Evolutionary conservation across 1,139 yeast genomes (phyloP).

Genomic region (Scheffersomyces stambukii): DNA sequence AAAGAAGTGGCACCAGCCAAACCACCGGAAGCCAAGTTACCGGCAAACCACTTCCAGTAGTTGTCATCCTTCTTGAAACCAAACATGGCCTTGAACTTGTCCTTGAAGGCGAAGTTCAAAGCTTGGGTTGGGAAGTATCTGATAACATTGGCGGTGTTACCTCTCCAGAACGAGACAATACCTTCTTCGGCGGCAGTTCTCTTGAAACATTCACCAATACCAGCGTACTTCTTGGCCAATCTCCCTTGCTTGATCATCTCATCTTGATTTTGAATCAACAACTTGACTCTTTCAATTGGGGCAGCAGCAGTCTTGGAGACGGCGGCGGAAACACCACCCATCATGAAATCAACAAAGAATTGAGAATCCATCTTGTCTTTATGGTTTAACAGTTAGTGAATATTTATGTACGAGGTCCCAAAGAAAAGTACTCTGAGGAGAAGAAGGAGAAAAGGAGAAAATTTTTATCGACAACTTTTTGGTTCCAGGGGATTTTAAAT

Average conservation of each 20-base stretch:
- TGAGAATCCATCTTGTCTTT: conserved; percentile 22
- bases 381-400: conserved; percentile 6
- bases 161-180: conserved; percentile 51
- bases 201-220: conserved; percentile 48
- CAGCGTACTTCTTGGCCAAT: conserved; percentile 46
- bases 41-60: conserved; percentile 51
- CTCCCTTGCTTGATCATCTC: conserved; percentile 55
- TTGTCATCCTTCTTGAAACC: conserved; percentile 51
- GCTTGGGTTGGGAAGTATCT: conserved; percentile 58
- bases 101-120: conserved; percentile 52
- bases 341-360: conserved; percentile 41
- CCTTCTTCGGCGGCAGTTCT: conserved; percentile 55
- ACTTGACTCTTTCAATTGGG: conserved; percentile 53
- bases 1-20: conserved; percentile 53
- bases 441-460: conserved; percentile 6
- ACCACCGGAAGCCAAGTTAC: conserved; percentile 58
- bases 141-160: conserved; percentile 54
- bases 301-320: conserved; percentile 54
- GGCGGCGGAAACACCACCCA: conserved; percentile 59
- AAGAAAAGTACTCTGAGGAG: conserved; percentile 8
- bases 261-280: conserved; percentile 51
- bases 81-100: conserved; percentile 47
- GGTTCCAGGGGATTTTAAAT: conserved; percentile 6
- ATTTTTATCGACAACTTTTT: conserved; percentile 3
- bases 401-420: conserved; percentile 2